Evolutionary conservation across 169 alveolate species (phyloP).

Genomic region (Pseudocohnilembus persalinus): DNA sequence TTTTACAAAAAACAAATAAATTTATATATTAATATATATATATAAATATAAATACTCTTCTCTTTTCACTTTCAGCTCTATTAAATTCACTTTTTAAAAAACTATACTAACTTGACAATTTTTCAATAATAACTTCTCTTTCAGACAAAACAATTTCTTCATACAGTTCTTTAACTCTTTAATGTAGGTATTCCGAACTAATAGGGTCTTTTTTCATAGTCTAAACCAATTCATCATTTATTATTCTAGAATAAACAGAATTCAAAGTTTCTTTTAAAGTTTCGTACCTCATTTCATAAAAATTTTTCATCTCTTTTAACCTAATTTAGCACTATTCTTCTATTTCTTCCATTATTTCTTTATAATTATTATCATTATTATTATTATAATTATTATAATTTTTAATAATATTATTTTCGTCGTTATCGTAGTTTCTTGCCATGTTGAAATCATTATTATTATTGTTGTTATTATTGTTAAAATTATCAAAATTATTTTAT

Average conservation of each 20-base stretch:
- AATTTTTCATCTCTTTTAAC: background rate
- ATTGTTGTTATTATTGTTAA: no score
- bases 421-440: no score
- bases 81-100: slow-evolving; percentile 36
- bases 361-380: no score
- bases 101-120: slow-evolving; percentile 32
- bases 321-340: no score
- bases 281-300: slow-evolving; percentile 47
- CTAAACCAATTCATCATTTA: slow-evolving; percentile 42
- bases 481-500: no score
- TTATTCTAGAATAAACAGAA: slow-evolving; percentile 24
- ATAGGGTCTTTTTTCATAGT: slow-evolving; percentile 40
- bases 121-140: slow-evolving; percentile 46
- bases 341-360: no score
- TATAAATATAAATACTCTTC: slow-evolving; percentile 22
- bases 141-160: slow-evolving; percentile 43
- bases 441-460: no score
- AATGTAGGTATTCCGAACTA: slow-evolving; percentile 30
- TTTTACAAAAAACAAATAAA: no score
- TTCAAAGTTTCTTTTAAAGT: slow-evolving; percentile 33
- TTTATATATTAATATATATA: background rate
- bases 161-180: slow-evolving; percentile 39
- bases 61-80: slow-evolving; percentile 35
- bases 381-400: no score
- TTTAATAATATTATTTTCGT: no score